These are phyloP conservation scores for Chenopodium suecicum DNA, from an alignment of 148 eudicot genomes.

Conservation along the genomic window DNA sequence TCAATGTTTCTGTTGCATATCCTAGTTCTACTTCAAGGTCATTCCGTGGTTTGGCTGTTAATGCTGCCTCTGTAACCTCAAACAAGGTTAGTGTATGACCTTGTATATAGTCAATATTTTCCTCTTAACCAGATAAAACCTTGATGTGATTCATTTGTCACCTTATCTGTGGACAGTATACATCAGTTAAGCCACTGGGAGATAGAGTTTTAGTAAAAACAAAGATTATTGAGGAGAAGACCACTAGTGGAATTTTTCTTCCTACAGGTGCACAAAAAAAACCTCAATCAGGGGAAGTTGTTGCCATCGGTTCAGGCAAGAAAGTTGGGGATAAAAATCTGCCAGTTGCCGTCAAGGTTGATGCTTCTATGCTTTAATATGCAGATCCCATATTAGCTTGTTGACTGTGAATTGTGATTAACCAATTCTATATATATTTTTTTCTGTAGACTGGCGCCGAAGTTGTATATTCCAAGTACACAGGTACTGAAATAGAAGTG, in stretches of 20 bases:
- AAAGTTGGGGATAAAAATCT: slow-evolving; percentile 53
- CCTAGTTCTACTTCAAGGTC: slow-evolving; percentile 38
- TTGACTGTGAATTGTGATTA: not conserved
- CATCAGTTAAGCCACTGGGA: slow-evolving; percentile 71
- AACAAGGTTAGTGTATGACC: slow-evolving; percentile 45
- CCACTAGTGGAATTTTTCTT: slow-evolving; percentile 63
- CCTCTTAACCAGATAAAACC: not conserved
- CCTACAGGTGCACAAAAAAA: slow-evolving; percentile 62
- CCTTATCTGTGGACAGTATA: slow-evolving; percentile 44
- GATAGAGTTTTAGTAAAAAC: slow-evolving; percentile 69
- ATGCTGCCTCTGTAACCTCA: slow-evolving; percentile 62
- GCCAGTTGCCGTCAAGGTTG: slow-evolving; percentile 54
- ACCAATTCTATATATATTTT: not conserved
- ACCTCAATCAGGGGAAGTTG: slow-evolving; percentile 72
- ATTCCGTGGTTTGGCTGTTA: slow-evolving; percentile 49
- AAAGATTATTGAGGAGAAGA: slow-evolving; percentile 61
- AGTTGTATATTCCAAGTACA: slow-evolving; percentile 70
- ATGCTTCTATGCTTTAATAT: not conserved
- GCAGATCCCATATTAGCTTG: not conserved
- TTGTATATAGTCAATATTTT: not conserved
- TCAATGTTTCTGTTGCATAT: slow-evolving; percentile 31
- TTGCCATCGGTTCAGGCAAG: slow-evolving; percentile 72
- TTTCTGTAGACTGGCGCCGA: slow-evolving; percentile 49
- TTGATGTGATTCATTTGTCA: not conserved
- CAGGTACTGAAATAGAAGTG: slow-evolving; percentile 77